A percentile compares a stretch with the other conserved stretches of the same genome.
Evolutionary conservation across 768 basidiomycete genomes (phyloP).

Genomic region (Clathrus columnatus): DNA sequence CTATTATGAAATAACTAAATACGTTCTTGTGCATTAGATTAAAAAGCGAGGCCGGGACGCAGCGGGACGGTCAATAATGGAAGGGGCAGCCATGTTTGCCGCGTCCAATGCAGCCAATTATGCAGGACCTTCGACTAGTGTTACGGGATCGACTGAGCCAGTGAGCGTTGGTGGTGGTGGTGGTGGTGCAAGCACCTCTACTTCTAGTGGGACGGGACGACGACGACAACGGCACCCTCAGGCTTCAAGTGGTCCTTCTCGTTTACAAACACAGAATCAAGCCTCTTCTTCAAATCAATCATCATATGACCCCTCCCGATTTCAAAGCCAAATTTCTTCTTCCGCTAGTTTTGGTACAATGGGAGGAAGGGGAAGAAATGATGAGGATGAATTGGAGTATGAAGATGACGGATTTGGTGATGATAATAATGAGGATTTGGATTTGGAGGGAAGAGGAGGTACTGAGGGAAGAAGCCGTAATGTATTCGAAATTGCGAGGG

Average conservation of each 20-base stretch:
- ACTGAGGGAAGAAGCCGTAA: neutral
- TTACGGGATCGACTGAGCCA: neutral
- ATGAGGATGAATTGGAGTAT: no score
- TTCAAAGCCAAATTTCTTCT: no score
- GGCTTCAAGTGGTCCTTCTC: neutral
- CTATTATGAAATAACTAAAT: neutral
- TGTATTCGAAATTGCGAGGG: neutral
- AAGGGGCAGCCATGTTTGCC: conserved; percentile 1
- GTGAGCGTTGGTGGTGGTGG: neutral
- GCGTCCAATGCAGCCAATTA: neutral
- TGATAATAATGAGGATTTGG: no score
- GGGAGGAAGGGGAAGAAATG: no score
- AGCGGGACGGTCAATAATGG: conserved; percentile 1
- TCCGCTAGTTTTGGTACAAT: no score
- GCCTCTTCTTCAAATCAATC: no score
- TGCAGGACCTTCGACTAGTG: neutral
- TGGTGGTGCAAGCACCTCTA: neutral
- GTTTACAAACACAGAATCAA: no score
- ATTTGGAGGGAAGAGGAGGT: neutral
- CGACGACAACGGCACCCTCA: neutral
- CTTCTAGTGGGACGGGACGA: neutral
- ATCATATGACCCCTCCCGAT: no score
- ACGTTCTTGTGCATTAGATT: neutral
- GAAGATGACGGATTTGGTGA: no score
- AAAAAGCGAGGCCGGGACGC: conserved; percentile 7